Conservation (phyloP, 2,329 filamentous ascomycete genomes). For the Arthrobotrys sphaeroides region DNA sequence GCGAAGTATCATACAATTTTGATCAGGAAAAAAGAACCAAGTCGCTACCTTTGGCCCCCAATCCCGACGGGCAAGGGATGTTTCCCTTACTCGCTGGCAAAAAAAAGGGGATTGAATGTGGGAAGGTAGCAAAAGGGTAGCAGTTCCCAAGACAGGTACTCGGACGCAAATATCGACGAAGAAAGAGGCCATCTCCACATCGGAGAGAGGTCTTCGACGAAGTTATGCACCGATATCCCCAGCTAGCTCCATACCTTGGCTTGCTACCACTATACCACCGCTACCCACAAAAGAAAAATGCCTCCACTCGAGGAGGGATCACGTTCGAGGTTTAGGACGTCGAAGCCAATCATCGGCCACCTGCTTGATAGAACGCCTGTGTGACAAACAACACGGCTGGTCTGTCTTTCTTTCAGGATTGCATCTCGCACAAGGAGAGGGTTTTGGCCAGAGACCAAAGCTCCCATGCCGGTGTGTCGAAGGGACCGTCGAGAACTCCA, state of each 20-base stretch:
- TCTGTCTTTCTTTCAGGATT: not conserved
- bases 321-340: slow-evolving; percentile 44
- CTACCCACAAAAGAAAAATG: slow-evolving; percentile 29
- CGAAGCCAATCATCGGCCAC: slow-evolving; percentile 35
- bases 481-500: not conserved
- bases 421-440: slow-evolving; percentile 21
- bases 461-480: slow-evolving; percentile 11
- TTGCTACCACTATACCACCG: not conserved
- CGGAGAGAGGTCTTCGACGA: slow-evolving; percentile 1
- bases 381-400: slow-evolving; percentile 50
- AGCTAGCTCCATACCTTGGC: slow-evolving; percentile 3
- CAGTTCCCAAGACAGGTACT: slow-evolving; percentile 49
- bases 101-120: slow-evolving; percentile 25
- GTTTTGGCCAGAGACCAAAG: slow-evolving; percentile 22
- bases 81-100: slow-evolving; percentile 38
- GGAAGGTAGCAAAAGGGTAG: slow-evolving; percentile 42
- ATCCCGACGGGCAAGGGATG: slow-evolving; percentile 53
- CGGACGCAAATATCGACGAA: slow-evolving; percentile 34
- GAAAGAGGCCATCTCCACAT: slow-evolving; percentile 41
- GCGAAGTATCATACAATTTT: not conserved
- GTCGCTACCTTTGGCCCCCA: slow-evolving; percentile 9
- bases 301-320: slow-evolving; percentile 51
- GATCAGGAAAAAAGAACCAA: slow-evolving; percentile 12
- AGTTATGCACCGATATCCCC: slow-evolving; percentile 35
- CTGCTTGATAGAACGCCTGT: slow-evolving; percentile 36